Base-by-base conservation (phyloP, 352 stramenopile genomes). In the Globisporangium barbulae region DNA sequence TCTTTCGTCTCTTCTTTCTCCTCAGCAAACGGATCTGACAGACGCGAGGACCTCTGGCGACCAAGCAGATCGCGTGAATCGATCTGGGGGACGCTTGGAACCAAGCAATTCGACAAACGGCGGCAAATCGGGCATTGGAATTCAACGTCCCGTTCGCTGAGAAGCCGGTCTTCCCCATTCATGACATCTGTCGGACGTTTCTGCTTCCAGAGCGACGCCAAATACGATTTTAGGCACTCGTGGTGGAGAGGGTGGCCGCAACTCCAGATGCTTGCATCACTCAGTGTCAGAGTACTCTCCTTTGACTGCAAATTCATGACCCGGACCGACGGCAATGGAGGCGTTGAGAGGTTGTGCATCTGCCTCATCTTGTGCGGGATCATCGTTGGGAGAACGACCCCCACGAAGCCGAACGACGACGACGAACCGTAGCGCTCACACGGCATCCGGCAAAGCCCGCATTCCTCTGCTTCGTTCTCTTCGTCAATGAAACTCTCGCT, bases 111-210 rank as follows among this genome's bases (percentile, higher is more conserved):
- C 1, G 82, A 89, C 6, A 94, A 70, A 9, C 86, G 77, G 15
- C 86, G 75, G 49, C 86, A 94, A 17, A 92, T 81, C 3, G 86
- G 86, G 61, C 86, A 94, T 42, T 89, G 64, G 60, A 92, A 94
- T 65, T 94, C 83, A 42, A 78, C 69, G 45, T 91, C 80, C 2
- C 79, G 76, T 59, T 90, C 78, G 64, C 78, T 88, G 5, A 92
- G 62, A 28, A 92, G 62, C 0, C 84, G 79, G 35, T 90, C 83
- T 44, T 92, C 81, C 9, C 73, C 70, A 59, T 73, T 74, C 15
- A 73, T 49, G 21, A 72, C 66, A 19, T 88, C 82, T 9, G 83
- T 61, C 4, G 75, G 66, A 37, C 69, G 70, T 56, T 83, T 76
- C 37, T 88, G 71, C 30, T 88, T 84, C 82, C 83, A 90, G 5